These are phyloP conservation scores for Carex kokanica DNA, from an alignment of 176 grass and related monocot genomes.

Conservation along the genomic window DNA sequence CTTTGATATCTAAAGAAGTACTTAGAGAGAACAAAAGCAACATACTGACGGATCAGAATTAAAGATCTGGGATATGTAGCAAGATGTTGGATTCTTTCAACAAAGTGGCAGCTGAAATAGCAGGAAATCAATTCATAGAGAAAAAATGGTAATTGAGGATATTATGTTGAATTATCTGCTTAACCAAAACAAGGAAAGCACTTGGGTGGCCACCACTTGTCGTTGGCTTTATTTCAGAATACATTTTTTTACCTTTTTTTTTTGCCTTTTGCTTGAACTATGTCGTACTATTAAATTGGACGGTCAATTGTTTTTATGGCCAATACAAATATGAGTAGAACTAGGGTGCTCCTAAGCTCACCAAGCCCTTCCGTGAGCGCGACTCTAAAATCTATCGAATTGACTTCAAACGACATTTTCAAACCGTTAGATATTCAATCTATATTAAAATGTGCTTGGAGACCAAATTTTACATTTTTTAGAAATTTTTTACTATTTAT, in stretches of 20 bases:
- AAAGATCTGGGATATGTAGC: background rate
- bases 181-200: background rate
- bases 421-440: no score
- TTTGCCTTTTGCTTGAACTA: background rate
- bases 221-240: background rate
- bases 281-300: background rate
- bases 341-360: no score
- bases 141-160: background rate
- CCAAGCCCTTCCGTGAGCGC: no score
- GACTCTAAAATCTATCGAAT: no score
- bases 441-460: no score
- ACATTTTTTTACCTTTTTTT: background rate
- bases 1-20: background rate
- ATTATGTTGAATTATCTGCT: background rate
- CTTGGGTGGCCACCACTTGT: background rate
- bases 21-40: background rate
- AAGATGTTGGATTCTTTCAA: constrained; percentile 13
- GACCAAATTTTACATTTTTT: no score
- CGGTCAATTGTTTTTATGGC: background rate
- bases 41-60: background rate
- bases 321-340: no score
- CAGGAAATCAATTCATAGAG: background rate
- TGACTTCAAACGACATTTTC: no score
- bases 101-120: background rate
- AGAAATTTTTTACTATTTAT: no score